Percentiles rank a stretch among this genome's conserved stretches.
These are phyloP conservation scores for Pezicula rhizophila DNA, from an alignment of 2,329 filamentous ascomycete species.

Conservation along the genomic window DNA sequence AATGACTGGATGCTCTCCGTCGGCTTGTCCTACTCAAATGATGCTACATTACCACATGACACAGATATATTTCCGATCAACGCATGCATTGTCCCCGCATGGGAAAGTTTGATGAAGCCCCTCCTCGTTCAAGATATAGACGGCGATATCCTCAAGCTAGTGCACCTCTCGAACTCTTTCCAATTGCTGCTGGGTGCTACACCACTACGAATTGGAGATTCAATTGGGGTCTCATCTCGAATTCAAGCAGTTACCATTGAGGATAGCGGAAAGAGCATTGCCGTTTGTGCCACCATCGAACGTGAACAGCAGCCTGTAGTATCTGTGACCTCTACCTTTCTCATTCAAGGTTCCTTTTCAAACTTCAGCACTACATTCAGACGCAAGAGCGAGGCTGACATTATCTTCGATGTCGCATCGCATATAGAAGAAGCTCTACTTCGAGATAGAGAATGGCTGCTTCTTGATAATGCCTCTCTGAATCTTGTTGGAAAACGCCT, in stretches of 20 bases:
- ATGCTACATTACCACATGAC: constrained; percentile 92
- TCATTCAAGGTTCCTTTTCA: constrained; percentile 87
- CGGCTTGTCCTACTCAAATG: constrained; percentile 94
- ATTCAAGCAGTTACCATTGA: constrained; percentile 98
- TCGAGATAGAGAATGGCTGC: constrained; percentile 97
- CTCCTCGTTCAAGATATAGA: constrained; percentile 97
- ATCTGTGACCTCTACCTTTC: constrained; percentile 97
- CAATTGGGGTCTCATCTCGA: constrained; percentile 85
- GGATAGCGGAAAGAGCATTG: constrained; percentile 98
- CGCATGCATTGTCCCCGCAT: constrained; percentile 92
- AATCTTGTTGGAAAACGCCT: constrained; percentile 89
- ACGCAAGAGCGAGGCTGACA: constrained; percentile 89
- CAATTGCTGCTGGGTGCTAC: constrained; percentile 95
- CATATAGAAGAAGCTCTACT: constrained; percentile 90
- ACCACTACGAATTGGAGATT: constrained; percentile 91
- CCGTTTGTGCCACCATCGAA: constrained; percentile 95
- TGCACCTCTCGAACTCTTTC: constrained; percentile 96
- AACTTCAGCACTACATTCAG: constrained; percentile 99
- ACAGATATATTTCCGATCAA: constrained; percentile 96
- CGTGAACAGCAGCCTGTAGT: constrained; percentile 82
- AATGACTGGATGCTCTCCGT: constrained; percentile 49
- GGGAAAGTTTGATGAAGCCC: constrained; percentile 98
- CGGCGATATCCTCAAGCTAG: constrained; percentile 89
- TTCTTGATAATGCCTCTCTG: constrained; percentile 74
- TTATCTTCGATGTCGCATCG: constrained; percentile 82